Base-by-base conservation (phyloP, 2,329 filamentous ascomycete species). In the Fusarium agapanthi region DNA sequence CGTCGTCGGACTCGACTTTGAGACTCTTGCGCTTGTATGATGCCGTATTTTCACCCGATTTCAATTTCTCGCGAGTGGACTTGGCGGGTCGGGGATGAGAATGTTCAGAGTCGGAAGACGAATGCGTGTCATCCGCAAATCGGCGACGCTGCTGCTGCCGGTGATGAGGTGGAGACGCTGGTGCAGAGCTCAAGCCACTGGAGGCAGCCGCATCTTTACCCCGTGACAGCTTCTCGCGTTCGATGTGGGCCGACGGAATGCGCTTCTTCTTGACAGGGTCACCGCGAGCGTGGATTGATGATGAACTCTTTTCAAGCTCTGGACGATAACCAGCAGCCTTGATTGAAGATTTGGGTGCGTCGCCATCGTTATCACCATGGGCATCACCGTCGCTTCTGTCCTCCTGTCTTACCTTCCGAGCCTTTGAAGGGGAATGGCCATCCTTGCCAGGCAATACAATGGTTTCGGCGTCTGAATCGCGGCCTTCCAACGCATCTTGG, bases 381-480 rank as follows among this genome's bases (percentile, higher is more conserved):
- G 81, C 84, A 68, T 90, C 88, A 62, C 86, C 85, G 64, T 90
- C 89, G 75, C 86, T 88, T 76, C 85, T 87, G 77, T 91, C 89
- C 78, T 92, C 90, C 72, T 91, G 88, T 79, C 91, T 91, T 51
- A 88, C 84, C 81, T 91, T 91, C 66, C 89, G 87, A 65, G 85
- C 84, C 80, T 91, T 91, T 66, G 89, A 88, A 2, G 89, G 89
- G 30, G 89, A 91, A 76, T 89, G 84, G 43, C 88, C 89, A 78
- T 91, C 88, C 77, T 91, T 92, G 34, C 89, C 89, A 16, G 89
- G 87, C 38, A 92, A 80, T 40, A 93, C 90, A 69, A 93, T 91
- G 20, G 91, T 93, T 82, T 93, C 91, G 54, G 91, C 91, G 77
- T 93, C 91, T 3, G 91, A 93, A 75, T 91, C 90, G 77, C 87